phyloP scores from a whole-genome alignment of 495 filamentous ascomycete species.

The Xylaria castorea region DNA sequence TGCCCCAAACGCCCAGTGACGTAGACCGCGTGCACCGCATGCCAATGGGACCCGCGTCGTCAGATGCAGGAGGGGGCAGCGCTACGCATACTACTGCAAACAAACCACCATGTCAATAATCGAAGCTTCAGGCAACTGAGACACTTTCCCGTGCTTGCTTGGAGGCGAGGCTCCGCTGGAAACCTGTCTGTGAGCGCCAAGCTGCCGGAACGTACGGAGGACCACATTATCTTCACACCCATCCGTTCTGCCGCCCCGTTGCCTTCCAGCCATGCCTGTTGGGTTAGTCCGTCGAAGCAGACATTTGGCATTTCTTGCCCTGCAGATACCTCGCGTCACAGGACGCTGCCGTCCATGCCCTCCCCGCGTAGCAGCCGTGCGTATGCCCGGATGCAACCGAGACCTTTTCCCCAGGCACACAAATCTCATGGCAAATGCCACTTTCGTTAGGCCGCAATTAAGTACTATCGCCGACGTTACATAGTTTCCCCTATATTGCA shows the following conservation, averaged over 20 bases:
- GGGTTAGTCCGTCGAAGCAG: neutral
- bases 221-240: slow-evolving; percentile 9
- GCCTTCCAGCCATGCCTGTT: slow-evolving; percentile 2
- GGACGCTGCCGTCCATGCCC: slow-evolving; percentile 6
- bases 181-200: slow-evolving; percentile 13
- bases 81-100: slow-evolving; percentile 21
- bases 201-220: slow-evolving; percentile 14
- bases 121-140: slow-evolving; percentile 10
- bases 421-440: neutral
- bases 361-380: neutral
- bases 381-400: slow-evolving; percentile 14
- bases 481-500: neutral
- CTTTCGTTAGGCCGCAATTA: slow-evolving; percentile 7
- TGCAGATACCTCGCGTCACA: slow-evolving; percentile 27
- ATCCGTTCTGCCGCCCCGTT: slow-evolving; percentile 11
- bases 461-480: neutral
- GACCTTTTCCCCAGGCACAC: neutral
- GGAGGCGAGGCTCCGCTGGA: slow-evolving; percentile 1
- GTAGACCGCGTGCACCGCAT: slow-evolving; percentile 1
- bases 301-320: neutral
- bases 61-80: slow-evolving; percentile 7
- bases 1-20: slow-evolving; percentile 15
- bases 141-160: neutral
- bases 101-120: neutral
- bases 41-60: slow-evolving; percentile 1